Conservation (phyloP, 768 basidiomycete species). For the Candolleomyces aberdarensis region DNA sequence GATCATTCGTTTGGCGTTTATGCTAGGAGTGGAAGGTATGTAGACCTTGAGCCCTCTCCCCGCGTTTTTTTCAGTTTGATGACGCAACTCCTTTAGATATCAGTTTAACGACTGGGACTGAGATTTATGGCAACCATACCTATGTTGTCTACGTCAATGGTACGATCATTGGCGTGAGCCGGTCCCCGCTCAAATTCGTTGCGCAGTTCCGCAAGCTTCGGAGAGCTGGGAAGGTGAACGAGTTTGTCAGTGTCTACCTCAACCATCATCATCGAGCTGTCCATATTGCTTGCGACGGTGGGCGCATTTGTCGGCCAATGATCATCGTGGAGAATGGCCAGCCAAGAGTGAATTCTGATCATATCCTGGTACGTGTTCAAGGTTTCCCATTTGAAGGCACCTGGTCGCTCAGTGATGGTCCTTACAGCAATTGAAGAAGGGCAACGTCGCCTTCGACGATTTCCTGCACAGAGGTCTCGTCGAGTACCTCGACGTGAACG, state of each 20-base stretch:
- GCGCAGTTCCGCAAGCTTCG: slow-evolving; percentile 88
- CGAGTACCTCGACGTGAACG: slow-evolving; percentile 98
- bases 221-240: slow-evolving; percentile 87
- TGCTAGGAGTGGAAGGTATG: slow-evolving; percentile 96
- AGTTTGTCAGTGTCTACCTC: slow-evolving; percentile 95
- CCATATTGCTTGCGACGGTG: slow-evolving; percentile 95
- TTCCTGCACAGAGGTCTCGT: slow-evolving; percentile 90
- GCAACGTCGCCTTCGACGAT: slow-evolving; percentile 83
- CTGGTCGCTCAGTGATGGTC: neutral
- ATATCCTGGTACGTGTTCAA: slow-evolving; percentile 60
- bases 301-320: slow-evolving; percentile 94
- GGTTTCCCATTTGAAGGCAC: neutral
- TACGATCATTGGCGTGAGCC: slow-evolving; percentile 89
- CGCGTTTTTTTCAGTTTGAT: neutral
- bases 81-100: slow-evolving; percentile 57
- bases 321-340: slow-evolving; percentile 89
- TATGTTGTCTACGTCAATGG: slow-evolving; percentile 98
- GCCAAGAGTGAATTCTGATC: slow-evolving; percentile 74
- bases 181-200: slow-evolving; percentile 83
- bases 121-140: slow-evolving; percentile 91
- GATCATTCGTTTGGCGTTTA: slow-evolving; percentile 81
- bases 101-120: slow-evolving; percentile 85
- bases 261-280: slow-evolving; percentile 94
- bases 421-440: slow-evolving; percentile 73
- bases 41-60: neutral